phyloP scores from a whole-genome alignment of 2,329 filamentous ascomycete genomes.

The Aspergillus calidoustus region DNA sequence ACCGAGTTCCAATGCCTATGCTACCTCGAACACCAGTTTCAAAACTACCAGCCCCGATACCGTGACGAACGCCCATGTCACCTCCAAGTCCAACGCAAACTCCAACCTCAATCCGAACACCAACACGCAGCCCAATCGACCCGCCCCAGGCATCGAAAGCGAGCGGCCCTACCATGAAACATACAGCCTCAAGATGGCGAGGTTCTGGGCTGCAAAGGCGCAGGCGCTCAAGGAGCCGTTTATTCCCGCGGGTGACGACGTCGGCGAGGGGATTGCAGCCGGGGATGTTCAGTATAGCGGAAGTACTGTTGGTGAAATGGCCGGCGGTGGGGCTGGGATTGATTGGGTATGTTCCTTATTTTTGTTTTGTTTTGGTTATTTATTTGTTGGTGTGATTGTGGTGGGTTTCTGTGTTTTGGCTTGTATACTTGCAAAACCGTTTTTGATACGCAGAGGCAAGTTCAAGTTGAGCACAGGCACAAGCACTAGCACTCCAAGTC shows the following conservation, averaged over 20 bases:
- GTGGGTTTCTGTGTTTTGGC: too few relatives aligned
- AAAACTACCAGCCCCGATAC: too few relatives aligned
- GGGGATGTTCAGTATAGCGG: neutral
- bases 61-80: too few relatives aligned
- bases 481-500: too few relatives aligned
- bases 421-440: too few relatives aligned
- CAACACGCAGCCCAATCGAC: neutral
- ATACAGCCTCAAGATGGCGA: constrained; percentile 4
- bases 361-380: too few relatives aligned
- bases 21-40: too few relatives aligned
- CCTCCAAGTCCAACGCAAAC: neutral
- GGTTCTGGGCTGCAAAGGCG: constrained; percentile 17
- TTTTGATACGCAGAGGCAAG: too few relatives aligned
- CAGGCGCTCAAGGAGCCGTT: constrained; percentile 15
- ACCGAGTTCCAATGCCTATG: too few relatives aligned
- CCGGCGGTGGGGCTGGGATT: neutral
- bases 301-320: neutral
- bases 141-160: neutral
- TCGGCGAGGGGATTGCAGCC: neutral
- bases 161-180: constrained; percentile 1
- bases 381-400: too few relatives aligned
- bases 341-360: neutral
- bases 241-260: neutral
- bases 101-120: neutral
- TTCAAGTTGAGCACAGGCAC: too few relatives aligned